These are phyloP conservation scores for Noccaea bulbosa DNA, from an alignment of 345 rosid species.

Conservation along the genomic window DNA sequence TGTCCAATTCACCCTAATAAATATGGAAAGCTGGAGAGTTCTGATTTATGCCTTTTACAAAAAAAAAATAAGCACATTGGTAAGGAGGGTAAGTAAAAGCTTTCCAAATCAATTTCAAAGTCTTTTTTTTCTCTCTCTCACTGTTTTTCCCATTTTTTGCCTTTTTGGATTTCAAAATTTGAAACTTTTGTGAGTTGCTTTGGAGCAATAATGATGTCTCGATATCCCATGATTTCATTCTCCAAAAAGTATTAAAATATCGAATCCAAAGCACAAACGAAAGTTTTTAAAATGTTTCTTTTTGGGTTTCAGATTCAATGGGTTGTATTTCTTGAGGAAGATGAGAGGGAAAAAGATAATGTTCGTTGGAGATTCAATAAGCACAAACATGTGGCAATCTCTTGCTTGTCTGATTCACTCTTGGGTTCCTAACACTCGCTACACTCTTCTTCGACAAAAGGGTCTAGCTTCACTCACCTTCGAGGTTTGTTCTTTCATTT, in stretches of 20 bases:
- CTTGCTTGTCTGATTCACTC: constrained; percentile 74
- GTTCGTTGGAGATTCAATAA: constrained; percentile 97
- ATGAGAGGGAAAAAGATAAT: constrained; percentile 94
- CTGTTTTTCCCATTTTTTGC: neutral
- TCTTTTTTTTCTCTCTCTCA: neutral
- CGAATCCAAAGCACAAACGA: constrained; percentile 34
- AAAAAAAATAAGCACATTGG: constrained; percentile 23
- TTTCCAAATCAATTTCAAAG: constrained; percentile 29
- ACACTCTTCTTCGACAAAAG: constrained; percentile 47
- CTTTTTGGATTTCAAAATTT: constrained; percentile 41
- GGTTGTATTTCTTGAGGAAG: constrained; percentile 66
- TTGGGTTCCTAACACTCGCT: constrained; percentile 69
- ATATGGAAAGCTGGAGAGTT: constrained; percentile 17
- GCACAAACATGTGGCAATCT: constrained; percentile 82
- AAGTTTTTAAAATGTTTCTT: neutral
- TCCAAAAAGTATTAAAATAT: neutral
- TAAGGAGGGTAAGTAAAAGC: constrained; percentile 13
- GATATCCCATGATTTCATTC: constrained; percentile 33
- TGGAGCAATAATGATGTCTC: constrained; percentile 41
- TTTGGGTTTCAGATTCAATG: constrained; percentile 68
- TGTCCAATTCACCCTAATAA: too few relatives aligned
- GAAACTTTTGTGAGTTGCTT: constrained; percentile 32
- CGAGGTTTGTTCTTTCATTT: constrained; percentile 49
- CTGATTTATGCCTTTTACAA: constrained; percentile 21
- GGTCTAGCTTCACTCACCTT: constrained; percentile 69